Evolutionary conservation across 2,329 filamentous ascomycete genomes (phyloP), one percentile per base, ranked within the genome.

Genomic region (Xylaria sp.): DNA sequence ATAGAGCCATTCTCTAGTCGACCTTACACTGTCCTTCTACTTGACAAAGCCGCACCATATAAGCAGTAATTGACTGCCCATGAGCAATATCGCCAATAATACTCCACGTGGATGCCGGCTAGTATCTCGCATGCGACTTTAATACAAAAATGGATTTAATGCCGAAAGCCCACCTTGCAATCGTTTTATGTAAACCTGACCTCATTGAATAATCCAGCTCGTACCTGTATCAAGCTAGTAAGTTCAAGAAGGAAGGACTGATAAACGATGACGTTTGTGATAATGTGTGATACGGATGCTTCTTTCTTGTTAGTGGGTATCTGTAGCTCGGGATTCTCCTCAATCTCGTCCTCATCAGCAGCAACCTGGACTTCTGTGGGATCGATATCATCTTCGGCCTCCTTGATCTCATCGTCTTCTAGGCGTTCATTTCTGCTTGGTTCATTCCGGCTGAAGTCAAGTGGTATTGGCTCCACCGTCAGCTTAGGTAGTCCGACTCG

Each of bases 221-320:
- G 84, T 41, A 92, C 90, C 78, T 95, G 92, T 66, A 94, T 84
- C 73, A 94, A 79, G 30, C 91, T 91, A 1, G 91, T 89, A 64
- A 95, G 79, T 78, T 96, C 93, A 58, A 95, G 84, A 58, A 95
- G 80, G 76, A 96, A 96, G 41, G 92, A 91, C 78, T 96, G 93
- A 65, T 94, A 83, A 59, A 95, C 87, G 66, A 95, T 87, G 46
- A 91, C 88, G 77, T 95, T 96, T 6, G 92, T 95, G 69, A 96
- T 81, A 12, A 95, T 83, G 77, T 95, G 92, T 46, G 91, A 93
- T 4, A 96, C 87, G 8, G 90, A 93, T 8, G 89, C 90, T 10
- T 83, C 84, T 57, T 79, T 80, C 5, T 80, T 76, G 32, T 76
- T 76, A 3, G 66, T 41, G 13, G 70, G 67, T 13, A 70, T 74